Conservation (phyloP, 169 alveolate genomes). For the Fabrea salina region DNA sequence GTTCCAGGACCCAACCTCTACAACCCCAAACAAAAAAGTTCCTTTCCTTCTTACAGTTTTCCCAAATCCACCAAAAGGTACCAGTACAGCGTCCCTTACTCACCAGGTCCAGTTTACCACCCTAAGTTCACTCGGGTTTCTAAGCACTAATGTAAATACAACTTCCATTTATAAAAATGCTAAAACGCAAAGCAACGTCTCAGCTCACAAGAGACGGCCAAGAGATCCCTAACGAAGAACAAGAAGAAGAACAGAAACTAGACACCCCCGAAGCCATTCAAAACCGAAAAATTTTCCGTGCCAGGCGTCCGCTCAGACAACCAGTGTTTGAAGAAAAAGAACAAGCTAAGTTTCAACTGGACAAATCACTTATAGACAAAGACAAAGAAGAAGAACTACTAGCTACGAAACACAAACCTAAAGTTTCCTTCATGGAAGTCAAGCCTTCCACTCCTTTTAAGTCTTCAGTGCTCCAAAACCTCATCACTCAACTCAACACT, state of each 20-base stretch:
- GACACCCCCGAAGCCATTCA: conserved; percentile 21
- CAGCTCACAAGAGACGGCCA: neutral
- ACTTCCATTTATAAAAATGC: conserved; percentile 9
- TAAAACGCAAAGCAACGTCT: conserved; percentile 7
- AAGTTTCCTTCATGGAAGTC: too few relatives aligned
- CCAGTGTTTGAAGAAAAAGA: neutral
- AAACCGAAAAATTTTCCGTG: conserved; percentile 6
- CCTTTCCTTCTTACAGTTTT: too few relatives aligned
- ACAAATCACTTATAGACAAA: neutral
- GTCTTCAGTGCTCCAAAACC: too few relatives aligned
- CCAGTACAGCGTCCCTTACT: too few relatives aligned
- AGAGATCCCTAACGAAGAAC: neutral
- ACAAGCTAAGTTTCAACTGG: neutral
- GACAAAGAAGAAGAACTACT: neutral
- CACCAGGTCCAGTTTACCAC: too few relatives aligned
- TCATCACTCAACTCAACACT: neutral
- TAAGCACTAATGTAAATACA: too few relatives aligned
- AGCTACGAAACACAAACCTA: too few relatives aligned
- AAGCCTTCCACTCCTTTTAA: too few relatives aligned
- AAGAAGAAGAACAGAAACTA: neutral
- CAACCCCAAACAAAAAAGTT: too few relatives aligned
- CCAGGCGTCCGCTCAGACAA: neutral
- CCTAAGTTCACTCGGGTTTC: too few relatives aligned
- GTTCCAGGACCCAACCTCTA: too few relatives aligned
- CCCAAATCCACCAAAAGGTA: too few relatives aligned